phyloP scores from a whole-genome alignment of 192 early-diverging fungal genomes.

The Chytriomyces sp. region DNA sequence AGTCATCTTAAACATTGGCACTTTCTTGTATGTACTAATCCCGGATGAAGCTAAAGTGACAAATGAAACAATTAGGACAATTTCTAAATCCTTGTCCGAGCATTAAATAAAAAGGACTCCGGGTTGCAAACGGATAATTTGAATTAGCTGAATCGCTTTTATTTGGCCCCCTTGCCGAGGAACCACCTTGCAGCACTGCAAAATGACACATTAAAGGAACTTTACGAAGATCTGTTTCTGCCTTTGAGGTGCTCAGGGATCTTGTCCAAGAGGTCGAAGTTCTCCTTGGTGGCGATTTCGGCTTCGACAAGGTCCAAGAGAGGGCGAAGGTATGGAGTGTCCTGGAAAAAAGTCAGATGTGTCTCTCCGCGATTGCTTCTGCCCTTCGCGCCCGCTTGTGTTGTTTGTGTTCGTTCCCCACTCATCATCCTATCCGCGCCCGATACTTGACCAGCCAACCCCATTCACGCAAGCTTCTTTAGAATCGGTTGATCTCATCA shows the following conservation, averaged over 20 bases:
- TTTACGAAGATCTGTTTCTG: conserved; percentile 42
- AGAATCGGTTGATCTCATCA: no score
- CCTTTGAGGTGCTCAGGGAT: conserved; percentile 44
- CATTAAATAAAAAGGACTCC: not conserved
- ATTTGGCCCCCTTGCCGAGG: not conserved
- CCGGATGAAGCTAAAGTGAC: not conserved
- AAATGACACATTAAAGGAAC: not conserved
- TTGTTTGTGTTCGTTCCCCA: no score
- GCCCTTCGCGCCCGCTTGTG: no score
- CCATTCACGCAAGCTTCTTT: no score
- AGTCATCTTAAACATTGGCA: not conserved
- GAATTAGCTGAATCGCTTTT: not conserved
- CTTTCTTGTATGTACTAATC: not conserved
- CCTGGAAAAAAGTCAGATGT: no score
- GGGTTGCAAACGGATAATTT: not conserved
- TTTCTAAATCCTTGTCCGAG: not conserved
- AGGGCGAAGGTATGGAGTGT: conserved; percentile 82
- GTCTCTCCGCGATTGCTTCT: no score
- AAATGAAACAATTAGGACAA: not conserved
- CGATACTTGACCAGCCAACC: no score
- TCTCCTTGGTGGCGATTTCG: conserved; percentile 64
- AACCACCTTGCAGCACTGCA: conserved; percentile 2
- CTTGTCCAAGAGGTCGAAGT: conserved; percentile 43
- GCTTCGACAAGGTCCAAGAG: conserved; percentile 76
- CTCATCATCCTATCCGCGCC: no score